Conservation (phyloP, 208 protist genomes). For the Trypanosoma melophagium region DNA sequence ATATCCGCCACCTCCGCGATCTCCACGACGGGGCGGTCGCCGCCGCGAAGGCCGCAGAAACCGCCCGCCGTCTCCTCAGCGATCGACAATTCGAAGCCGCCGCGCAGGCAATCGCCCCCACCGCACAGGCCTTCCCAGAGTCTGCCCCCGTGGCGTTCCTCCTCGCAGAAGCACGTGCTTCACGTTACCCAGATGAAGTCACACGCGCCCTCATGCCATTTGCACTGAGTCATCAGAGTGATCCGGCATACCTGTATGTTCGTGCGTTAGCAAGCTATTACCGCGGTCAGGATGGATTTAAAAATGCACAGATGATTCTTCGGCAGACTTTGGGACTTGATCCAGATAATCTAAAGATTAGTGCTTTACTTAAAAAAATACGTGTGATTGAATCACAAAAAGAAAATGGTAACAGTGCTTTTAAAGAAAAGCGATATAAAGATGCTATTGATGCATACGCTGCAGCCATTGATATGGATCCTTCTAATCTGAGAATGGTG, state of each 20-base stretch:
- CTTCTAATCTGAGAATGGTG: slow-evolving; percentile 69
- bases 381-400: slow-evolving; percentile 69
- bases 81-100: slow-evolving; percentile 37
- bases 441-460: slow-evolving; percentile 81
- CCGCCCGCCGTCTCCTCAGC: slow-evolving; percentile 39
- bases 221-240: slow-evolving; percentile 40
- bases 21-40: slow-evolving; percentile 48
- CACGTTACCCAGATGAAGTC: slow-evolving; percentile 52
- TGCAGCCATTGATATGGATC: slow-evolving; percentile 74
- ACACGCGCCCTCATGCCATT: slow-evolving; percentile 52
- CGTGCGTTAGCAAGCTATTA: slow-evolving; percentile 71
- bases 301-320: slow-evolving; percentile 64
- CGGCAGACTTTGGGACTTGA: slow-evolving; percentile 68
- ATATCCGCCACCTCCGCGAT: slow-evolving; percentile 50
- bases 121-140: slow-evolving; percentile 59
- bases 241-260: slow-evolving; percentile 71
- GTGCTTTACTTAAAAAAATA: slow-evolving; percentile 76
- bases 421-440: slow-evolving; percentile 64
- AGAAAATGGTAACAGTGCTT: slow-evolving; percentile 81
- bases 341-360: slow-evolving; percentile 68
- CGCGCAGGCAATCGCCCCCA: slow-evolving; percentile 26
- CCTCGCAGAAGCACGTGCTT: slow-evolving; percentile 53
- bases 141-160: slow-evolving; percentile 59
- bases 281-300: slow-evolving; percentile 63
- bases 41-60: slow-evolving; percentile 37